Percentiles rank a stretch among this genome's conserved stretches.
Conservation (phyloP, 768 basidiomycete genomes). For the Dacryopinax spathularia region DNA sequence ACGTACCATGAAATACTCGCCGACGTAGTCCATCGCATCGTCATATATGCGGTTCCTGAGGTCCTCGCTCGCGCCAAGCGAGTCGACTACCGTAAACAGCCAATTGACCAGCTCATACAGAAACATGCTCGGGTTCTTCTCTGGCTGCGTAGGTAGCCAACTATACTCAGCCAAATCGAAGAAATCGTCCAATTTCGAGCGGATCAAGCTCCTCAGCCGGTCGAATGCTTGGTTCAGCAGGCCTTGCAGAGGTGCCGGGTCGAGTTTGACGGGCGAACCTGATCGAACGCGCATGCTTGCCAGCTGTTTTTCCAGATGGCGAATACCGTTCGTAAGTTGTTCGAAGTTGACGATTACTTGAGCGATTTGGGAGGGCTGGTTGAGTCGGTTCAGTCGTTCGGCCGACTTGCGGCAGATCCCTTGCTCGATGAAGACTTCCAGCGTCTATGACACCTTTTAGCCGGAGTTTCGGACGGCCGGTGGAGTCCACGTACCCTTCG, state of each 20-base stretch:
- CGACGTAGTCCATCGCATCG: conserved; percentile 76
- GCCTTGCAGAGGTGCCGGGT: conserved; percentile 48
- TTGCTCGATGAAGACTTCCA: conserved; percentile 66
- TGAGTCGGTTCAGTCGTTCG: conserved; percentile 54
- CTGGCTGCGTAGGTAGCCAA: conserved; percentile 54
- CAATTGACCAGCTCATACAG: conserved; percentile 90
- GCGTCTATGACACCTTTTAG: conserved; percentile 38
- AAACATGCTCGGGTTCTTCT: conserved; percentile 79
- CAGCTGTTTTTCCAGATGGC: conserved; percentile 71
- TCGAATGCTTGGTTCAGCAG: conserved; percentile 51
- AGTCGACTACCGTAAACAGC: conserved; percentile 92
- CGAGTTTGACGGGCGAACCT: conserved; percentile 35
- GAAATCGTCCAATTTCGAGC: conserved; percentile 86
- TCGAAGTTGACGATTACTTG: conserved; percentile 89
- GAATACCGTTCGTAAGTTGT: conserved; percentile 72
- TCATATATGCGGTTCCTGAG: conserved; percentile 85
- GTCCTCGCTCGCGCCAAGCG: conserved; percentile 60
- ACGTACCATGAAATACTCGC: conserved; percentile 74
- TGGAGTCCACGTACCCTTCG: conserved; percentile 47
- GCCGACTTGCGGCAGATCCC: conserved; percentile 65
- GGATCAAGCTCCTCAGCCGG: conserved; percentile 70
- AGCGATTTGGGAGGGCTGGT: conserved; percentile 73
- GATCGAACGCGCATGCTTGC: conserved; percentile 57
- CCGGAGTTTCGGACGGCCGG: neutral
- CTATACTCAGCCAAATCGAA: conserved; percentile 92